Evolutionary conservation across 352 stramenopile species (phyloP).

Genomic region (Pythium biforme): DNA sequence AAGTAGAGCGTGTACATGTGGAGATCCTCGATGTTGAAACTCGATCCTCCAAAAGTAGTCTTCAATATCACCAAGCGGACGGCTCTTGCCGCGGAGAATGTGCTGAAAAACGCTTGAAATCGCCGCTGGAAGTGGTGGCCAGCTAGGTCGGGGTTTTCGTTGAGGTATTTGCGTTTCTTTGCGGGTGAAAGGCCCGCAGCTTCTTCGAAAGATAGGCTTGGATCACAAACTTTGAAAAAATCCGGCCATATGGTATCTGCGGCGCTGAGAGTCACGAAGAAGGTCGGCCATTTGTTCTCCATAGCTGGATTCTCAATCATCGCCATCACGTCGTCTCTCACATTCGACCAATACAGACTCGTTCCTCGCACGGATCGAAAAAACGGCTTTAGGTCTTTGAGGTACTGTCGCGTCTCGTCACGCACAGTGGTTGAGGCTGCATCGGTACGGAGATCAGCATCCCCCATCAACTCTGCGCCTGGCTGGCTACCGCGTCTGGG

Average conservation of each 20-base stretch:
- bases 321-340: conserved; percentile 19
- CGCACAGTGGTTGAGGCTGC: too few species aligned
- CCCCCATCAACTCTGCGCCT: too few species aligned
- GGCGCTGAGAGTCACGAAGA: conserved; percentile 32
- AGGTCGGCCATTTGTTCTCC: conserved; percentile 15
- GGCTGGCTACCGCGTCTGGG: too few species aligned
- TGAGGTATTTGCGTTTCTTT: not conserved
- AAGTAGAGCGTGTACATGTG: conserved; percentile 25
- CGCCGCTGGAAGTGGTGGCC: conserved; percentile 23
- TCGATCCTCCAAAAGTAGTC: conserved; percentile 32
- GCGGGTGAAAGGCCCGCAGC: not conserved
- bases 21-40: conserved; percentile 26
- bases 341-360: conserved; percentile 23
- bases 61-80: conserved; percentile 24
- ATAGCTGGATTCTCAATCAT: conserved; percentile 24
- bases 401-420: not conserved
- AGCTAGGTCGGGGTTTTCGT: not conserved
- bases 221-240: conserved; percentile 20
- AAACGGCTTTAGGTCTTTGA: conserved; percentile 20
- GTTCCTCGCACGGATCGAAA: conserved; percentile 17
- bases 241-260: conserved; percentile 30
- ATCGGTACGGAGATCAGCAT: too few species aligned
- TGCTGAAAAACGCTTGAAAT: conserved; percentile 28
- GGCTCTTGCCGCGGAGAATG: not conserved
- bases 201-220: not conserved